Evolutionary conservation across 2,329 filamentous ascomycete species (phyloP), one percentile per base, ranked within the genome.

Genomic region (Clarireedia paspali): DNA sequence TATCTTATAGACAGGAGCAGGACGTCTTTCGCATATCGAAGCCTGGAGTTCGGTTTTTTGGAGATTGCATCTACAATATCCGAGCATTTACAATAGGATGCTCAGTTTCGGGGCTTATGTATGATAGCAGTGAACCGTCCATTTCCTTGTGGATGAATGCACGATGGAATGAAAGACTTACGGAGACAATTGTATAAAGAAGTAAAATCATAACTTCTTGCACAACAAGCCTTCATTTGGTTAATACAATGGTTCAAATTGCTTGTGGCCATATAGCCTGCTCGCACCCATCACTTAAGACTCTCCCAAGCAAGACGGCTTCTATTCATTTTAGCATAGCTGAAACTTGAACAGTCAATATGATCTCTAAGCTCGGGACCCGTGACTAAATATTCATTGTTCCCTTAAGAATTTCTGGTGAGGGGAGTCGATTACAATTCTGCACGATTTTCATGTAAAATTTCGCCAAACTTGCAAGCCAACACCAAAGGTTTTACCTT

Each of bases 401-500:
- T 9, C 10, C 10, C 30, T 34, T 5, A 9, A 34, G 39, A 6
- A 20, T 42, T 42, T 42, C n/a, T n/a, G 17, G 17, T 7, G 15
- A 42, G 39, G 39, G 39, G 39, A 20, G 39, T 20, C 6, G 39
- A 6, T n/a, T 42, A 5, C 9, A 34, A 14, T 34, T 30, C 10
- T 14, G 30, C 4, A 10, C 30, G 9, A 34, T 34, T 34, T 12
- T 12, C 30, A 34, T 34, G 10, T 12, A 14, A 12, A 34, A 12
- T 4, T 12, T 12, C 30, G 12, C 30, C 10, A 34, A 9, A 12
- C 30, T 36, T 36, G 23, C 34, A 64, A 17, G 78, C 67, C 44
- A 68, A 71, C n/a, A 84, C 67, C 0, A 83, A 72, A 80, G 77
- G 62, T 83, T 82, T 2, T 80, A 20, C 81, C 23, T 24, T 23